phyloP scores from a whole-genome alignment of 179 eudicot species.

The Camellia oleifera region DNA sequence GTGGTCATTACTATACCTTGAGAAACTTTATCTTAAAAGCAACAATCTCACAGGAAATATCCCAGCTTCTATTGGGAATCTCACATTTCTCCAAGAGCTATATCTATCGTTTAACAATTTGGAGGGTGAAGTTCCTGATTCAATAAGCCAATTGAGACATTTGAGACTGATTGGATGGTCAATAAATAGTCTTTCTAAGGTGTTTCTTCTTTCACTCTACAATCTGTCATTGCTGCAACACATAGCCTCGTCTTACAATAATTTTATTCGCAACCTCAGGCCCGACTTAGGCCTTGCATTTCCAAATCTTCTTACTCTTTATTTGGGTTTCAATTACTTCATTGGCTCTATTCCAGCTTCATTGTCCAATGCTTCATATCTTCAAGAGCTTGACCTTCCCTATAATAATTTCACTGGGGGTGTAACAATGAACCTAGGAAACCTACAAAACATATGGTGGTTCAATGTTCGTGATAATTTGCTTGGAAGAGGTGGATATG shows the following conservation, averaged over 20 bases:
- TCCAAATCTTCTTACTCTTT: not conserved
- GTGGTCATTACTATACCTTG: not conserved
- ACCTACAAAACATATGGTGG: no score
- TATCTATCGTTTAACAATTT: constrained; percentile 9
- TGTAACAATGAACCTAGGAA: no score
- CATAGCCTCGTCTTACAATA: not conserved
- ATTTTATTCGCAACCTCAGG: not conserved
- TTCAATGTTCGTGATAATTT: no score
- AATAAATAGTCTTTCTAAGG: not conserved
- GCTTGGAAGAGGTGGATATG: no score
- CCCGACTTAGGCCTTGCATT: not conserved
- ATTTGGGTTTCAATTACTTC: no score
- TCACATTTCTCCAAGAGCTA: constrained; percentile 5
- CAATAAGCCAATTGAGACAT: not conserved
- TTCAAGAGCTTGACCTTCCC: no score
- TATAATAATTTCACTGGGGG: no score
- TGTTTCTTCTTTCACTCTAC: not conserved
- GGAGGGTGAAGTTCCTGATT: constrained; percentile 22
- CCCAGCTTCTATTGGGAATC: constrained; percentile 14
- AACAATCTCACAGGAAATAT: constrained; percentile 11
- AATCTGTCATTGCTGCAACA: not conserved
- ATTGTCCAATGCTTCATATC: no score
- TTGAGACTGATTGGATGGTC: not conserved
- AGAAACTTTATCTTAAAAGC: not conserved
- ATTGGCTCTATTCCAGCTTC: no score